Base-by-base conservation (phyloP, 495 filamentous ascomycete genomes). In the Xylaria sp. region DNA sequence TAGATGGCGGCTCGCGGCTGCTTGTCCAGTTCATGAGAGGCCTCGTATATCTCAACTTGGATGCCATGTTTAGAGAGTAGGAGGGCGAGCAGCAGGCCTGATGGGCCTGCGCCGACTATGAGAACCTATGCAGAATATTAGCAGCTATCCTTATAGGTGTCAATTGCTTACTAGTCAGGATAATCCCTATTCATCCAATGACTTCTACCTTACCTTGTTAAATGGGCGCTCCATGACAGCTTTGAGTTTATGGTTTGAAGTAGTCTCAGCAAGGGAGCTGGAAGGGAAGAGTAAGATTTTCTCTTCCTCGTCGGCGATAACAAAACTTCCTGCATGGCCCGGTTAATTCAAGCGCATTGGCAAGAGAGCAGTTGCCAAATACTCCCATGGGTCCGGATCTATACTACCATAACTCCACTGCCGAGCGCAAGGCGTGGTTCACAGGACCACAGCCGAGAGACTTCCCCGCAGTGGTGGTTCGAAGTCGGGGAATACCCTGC, bases 1-100 rank as follows among this genome's bases (percentile, higher is more conserved):
- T 88, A 85, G 87, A 88, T 70, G 75, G 88, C 70, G 75, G 88
- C 66, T 68, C 88, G 87, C 12, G 87, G 88, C 66, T 88, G 85
- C 41, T 82, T 80, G 77, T 88, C 86, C 24, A 90, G 76, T 48
- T 81, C 75, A 15, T 77, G 71, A 41, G 84, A 82, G 19, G 81
- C 81, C 70, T 90, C 88, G 33, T 90, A 78, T 11, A 90, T 76
- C 37, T 83, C 81, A 64, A 87, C 84, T 61, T 82, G 70, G 69
- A 90, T 86, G 24, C 85, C 84, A 69, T 82, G 77, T 75, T 86
- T 85, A 12, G 86, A 80, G 11, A 90, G 84, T 21, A 90, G 79
- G 15, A 90, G 76, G 0, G 82, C 80, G 0, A 90, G 84, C 15
- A 89, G 82, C 5, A 90, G 83, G 26, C 88, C 86, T 0, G 87